phyloP scores from a whole-genome alignment of 2,329 filamentous ascomycete genomes.

The Fusarium sulawesiense region DNA sequence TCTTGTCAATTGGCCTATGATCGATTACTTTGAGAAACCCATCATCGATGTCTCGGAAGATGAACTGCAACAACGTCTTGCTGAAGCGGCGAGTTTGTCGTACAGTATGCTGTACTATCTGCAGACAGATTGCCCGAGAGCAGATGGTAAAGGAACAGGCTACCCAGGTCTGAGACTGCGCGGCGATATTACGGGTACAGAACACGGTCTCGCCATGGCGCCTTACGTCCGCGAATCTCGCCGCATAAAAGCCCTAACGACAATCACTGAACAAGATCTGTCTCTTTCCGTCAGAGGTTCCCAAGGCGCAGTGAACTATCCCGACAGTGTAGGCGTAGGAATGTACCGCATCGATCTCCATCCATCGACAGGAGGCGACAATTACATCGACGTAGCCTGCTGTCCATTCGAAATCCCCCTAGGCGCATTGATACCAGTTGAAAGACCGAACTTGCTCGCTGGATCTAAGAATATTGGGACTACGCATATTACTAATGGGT shows the following conservation, averaged over 20 bases:
- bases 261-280: conserved; percentile 43
- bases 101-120: conserved; percentile 48
- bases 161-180: conserved; percentile 45
- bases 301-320: conserved; percentile 41
- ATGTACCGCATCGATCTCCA: conserved; percentile 49
- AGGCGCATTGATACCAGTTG: conserved; percentile 38
- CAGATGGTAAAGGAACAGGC: conserved; percentile 39
- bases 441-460: conserved; percentile 39
- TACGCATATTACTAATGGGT: conserved; percentile 47
- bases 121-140: conserved; percentile 44
- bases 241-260: conserved; percentile 44
- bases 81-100: conserved; percentile 37
- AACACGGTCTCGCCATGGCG: conserved; percentile 46
- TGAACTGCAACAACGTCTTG: conserved; percentile 32
- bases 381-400: conserved; percentile 48
- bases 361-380: conserved; percentile 45
- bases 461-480: conserved; percentile 48
- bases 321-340: conserved; percentile 45
- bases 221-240: conserved; percentile 45
- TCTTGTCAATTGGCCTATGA: conserved; percentile 49
- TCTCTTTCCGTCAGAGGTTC: conserved; percentile 36
- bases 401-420: conserved; percentile 47
- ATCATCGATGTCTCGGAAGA: conserved; percentile 43
- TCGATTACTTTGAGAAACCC: conserved; percentile 47
- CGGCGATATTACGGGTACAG: conserved; percentile 45